Conservation (phyloP, 1,284 basidiomycete species). For the Phellinidium pouzarii region DNA sequence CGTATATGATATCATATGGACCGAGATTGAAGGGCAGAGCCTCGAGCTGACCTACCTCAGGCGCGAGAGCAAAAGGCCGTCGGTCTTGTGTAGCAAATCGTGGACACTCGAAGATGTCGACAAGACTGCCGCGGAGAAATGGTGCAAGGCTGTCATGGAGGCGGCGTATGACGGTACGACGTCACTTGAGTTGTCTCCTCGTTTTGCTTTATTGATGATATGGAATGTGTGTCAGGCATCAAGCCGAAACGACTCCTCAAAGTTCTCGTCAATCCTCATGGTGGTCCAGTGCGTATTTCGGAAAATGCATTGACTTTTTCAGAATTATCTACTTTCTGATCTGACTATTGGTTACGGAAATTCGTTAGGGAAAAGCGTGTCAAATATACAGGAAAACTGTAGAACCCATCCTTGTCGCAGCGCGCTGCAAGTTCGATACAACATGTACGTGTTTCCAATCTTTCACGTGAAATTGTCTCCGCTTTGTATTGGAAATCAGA, state of each 20-base stretch:
- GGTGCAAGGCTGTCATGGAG: constrained; percentile 51
- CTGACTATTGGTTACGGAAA: neutral
- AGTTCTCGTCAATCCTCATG: constrained; percentile 83
- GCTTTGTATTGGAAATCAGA: too few species aligned
- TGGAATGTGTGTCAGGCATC: constrained; percentile 32
- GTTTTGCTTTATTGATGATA: neutral
- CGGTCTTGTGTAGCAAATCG: constrained; percentile 37
- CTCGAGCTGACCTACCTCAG: constrained; percentile 44
- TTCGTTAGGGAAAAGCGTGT: constrained; percentile 59
- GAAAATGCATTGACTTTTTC: too few species aligned
- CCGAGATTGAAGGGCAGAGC: constrained; percentile 31
- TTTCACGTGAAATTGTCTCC: too few species aligned
- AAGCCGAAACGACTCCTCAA: constrained; percentile 48
- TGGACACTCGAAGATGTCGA: constrained; percentile 32
- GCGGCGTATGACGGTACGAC: constrained; percentile 55
- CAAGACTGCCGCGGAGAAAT: constrained; percentile 38
- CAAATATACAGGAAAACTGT: constrained; percentile 60
- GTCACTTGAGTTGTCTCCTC: neutral
- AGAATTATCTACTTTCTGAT: too few species aligned
- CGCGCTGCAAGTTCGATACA: constrained; percentile 62
- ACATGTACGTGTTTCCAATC: constrained; percentile 41
- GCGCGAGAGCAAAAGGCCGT: constrained; percentile 31
- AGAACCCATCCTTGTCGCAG: constrained; percentile 75
- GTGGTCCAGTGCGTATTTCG: constrained; percentile 53
- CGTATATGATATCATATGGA: constrained; percentile 41